A percentile compares a stretch with the other conserved stretches of the same genome.
Conservation (phyloP, 2,329 filamentous ascomycete genomes). For the Periglandula ipomoeae region DNA sequence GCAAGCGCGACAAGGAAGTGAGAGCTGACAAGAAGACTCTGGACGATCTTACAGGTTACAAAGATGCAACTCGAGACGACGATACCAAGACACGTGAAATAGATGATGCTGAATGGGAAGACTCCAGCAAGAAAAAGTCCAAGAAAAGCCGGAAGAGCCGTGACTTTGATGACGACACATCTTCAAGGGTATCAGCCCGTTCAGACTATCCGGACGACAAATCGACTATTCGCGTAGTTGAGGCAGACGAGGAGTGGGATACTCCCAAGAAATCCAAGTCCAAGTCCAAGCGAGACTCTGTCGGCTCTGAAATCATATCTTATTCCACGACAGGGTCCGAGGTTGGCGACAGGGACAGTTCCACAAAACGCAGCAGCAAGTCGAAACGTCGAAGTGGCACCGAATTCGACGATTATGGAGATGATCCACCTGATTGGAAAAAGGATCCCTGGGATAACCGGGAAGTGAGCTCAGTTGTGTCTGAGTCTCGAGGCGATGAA, state of each 20-base stretch:
- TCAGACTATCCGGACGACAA: slow-evolving; percentile 21
- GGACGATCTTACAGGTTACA: slow-evolving; percentile 14
- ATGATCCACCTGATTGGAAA: slow-evolving; percentile 30
- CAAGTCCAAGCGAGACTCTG: slow-evolving; percentile 26
- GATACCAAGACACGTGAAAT: slow-evolving; percentile 14
- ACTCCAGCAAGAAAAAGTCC: slow-evolving; percentile 15
- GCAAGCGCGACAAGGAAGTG: slow-evolving; percentile 33
- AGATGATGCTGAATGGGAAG: slow-evolving; percentile 16
- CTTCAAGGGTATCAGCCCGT: slow-evolving; percentile 18
- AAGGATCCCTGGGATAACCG: slow-evolving; percentile 33
- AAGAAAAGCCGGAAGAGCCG: slow-evolving; percentile 21
- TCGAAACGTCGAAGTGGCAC: slow-evolving; percentile 27
- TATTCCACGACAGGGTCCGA: slow-evolving; percentile 27
- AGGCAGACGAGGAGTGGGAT: slow-evolving; percentile 27
- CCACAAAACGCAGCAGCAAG: slow-evolving; percentile 31
- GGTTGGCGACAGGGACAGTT: slow-evolving; percentile 21
- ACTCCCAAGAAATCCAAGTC: slow-evolving; percentile 22
- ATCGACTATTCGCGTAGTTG: slow-evolving; percentile 7
- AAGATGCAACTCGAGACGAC: slow-evolving; percentile 12
- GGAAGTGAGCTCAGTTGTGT: slow-evolving; percentile 41
- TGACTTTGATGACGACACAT: slow-evolving; percentile 18
- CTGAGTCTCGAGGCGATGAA: slow-evolving; percentile 30
- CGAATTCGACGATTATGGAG: slow-evolving; percentile 23
- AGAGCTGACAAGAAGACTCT: slow-evolving; percentile 16
- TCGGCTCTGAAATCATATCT: slow-evolving; percentile 21